Evolutionary conservation across 768 basidiomycete species (phyloP).

Genomic region (Ephemerocybe angulata): DNA sequence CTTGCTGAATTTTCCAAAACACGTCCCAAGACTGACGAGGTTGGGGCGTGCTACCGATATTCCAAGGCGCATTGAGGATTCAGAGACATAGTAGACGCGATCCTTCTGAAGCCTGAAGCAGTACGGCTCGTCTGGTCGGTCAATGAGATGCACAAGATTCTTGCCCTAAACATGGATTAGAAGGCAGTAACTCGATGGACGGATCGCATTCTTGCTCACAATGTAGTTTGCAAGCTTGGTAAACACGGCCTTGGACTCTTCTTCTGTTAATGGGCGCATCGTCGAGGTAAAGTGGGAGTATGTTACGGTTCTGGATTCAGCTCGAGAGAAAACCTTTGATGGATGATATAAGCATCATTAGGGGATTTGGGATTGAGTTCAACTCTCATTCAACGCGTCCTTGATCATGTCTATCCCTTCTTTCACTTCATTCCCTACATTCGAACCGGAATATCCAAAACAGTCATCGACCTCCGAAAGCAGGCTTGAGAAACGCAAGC

Average conservation of each 20-base stretch:
- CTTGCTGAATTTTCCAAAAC: constrained; percentile 97
- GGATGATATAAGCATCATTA: constrained; percentile 16
- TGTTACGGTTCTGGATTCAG: too few species aligned
- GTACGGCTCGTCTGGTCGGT: constrained; percentile 90
- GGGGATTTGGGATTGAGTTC: background rate
- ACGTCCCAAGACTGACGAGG: constrained; percentile 90
- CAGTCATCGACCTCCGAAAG: background rate
- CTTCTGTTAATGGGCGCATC: constrained; percentile 96
- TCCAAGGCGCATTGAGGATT: constrained; percentile 87
- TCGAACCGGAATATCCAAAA: constrained; percentile 31
- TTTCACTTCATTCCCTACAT: constrained; percentile 61
- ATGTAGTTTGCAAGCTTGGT: constrained; percentile 97
- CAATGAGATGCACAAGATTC: constrained; percentile 92
- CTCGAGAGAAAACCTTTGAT: background rate
- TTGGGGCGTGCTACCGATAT: constrained; percentile 92
- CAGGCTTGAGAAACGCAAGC: constrained; percentile 8
- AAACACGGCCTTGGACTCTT: constrained; percentile 95
- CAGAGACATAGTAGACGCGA: constrained; percentile 94
- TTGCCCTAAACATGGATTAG: constrained; percentile 63
- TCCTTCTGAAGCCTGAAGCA: constrained; percentile 95
- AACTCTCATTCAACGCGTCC: background rate
- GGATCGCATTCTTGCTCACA: constrained; percentile 41
- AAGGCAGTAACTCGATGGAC: background rate
- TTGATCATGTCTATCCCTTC: constrained; percentile 48
- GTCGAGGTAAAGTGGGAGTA: background rate